phyloP scores from a whole-genome alignment of 306 rosid genomes.

The Dryas alaskensis region DNA sequence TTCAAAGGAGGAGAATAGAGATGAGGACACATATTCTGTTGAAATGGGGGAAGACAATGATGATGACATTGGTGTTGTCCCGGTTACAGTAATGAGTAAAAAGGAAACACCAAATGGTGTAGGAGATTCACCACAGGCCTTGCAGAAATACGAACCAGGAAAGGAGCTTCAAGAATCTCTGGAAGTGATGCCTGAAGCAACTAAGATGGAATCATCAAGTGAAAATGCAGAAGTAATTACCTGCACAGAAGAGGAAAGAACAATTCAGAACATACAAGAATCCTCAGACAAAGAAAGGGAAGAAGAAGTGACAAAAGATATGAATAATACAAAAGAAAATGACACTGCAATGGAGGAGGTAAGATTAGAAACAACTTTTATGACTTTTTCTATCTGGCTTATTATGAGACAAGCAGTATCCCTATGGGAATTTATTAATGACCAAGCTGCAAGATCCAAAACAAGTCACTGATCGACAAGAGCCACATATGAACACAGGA shows the following conservation, averaged over 20 bases:
- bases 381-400: background rate
- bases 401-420: too few relatives aligned
- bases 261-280: conserved; percentile 16
- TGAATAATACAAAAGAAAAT: conserved; percentile 12
- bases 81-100: conserved; percentile 7
- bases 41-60: conserved; percentile 13
- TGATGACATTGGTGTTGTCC: background rate
- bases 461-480: too few relatives aligned
- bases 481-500: background rate
- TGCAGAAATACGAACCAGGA: conserved; percentile 22
- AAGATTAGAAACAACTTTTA: conserved; percentile 2
- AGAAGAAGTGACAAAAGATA: conserved; percentile 12
- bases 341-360: conserved; percentile 30
- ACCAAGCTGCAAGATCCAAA: background rate
- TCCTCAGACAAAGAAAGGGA: conserved; percentile 15
- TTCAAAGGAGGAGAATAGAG: conserved; percentile 12
- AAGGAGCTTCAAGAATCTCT: conserved; percentile 23
- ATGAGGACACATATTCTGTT: conserved; percentile 3
- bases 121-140: conserved; percentile 9
- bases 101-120: conserved; percentile 8
- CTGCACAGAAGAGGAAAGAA: conserved; percentile 24
- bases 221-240: conserved; percentile 7
- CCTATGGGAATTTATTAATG: background rate
- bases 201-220: conserved; percentile 11
- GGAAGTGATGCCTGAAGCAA: conserved; percentile 11